Evolutionary conservation across 768 basidiomycete genomes (phyloP).

Genomic region (Suillus plorans): DNA sequence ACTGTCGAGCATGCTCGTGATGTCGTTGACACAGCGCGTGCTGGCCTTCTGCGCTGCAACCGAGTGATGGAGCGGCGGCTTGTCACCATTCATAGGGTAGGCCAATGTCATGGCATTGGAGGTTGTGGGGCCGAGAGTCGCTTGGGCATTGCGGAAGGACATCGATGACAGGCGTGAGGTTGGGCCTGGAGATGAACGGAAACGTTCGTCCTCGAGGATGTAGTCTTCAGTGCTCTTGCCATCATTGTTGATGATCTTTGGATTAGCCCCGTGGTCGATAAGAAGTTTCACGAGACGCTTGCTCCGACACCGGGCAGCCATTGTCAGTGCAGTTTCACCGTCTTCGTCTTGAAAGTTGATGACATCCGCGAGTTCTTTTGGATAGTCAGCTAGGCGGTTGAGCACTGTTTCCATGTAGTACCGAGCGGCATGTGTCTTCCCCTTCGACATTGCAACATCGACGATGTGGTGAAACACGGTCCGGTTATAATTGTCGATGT

Average conservation of each 20-base stretch:
- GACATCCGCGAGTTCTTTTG: constrained; percentile 94
- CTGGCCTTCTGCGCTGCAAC: constrained; percentile 83
- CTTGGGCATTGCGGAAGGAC: constrained; percentile 74
- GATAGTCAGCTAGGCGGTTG: constrained; percentile 83
- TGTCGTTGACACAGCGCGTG: constrained; percentile 81
- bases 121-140: constrained; percentile 42
- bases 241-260: constrained; percentile 91
- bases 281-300: constrained; percentile 94
- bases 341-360: constrained; percentile 99
- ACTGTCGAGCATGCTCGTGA: constrained; percentile 82
- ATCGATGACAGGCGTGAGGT: constrained; percentile 63
- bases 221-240: constrained; percentile 98
- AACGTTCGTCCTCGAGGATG: constrained; percentile 97
- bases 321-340: constrained; percentile 94
- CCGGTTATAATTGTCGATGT: constrained; percentile 96
- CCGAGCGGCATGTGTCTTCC: constrained; percentile 94
- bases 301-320: constrained; percentile 94
- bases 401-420: constrained; percentile 99
- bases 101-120: constrained; percentile 25
- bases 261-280: constrained; percentile 95
- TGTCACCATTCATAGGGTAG: constrained; percentile 53
- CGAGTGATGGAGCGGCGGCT: constrained; percentile 81
- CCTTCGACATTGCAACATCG: constrained; percentile 95
- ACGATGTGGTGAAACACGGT: constrained; percentile 98
- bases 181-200: constrained; percentile 86